phyloP scores from a whole-genome alignment of 1,139 yeast species.

The Hyphopichia burtonii region DNA sequence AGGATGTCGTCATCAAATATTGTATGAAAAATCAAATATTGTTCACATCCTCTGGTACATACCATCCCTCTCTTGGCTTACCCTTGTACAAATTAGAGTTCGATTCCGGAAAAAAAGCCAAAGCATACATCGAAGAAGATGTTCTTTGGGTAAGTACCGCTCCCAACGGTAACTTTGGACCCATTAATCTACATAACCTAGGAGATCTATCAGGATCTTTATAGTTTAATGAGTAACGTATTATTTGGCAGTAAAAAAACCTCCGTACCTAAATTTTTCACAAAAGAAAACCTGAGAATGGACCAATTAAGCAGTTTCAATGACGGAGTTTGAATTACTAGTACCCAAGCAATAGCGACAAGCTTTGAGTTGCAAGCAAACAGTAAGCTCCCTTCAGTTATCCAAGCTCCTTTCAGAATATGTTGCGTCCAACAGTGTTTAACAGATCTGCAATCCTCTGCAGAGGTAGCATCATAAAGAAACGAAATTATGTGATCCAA shows the following conservation, averaged over 20 bases:
- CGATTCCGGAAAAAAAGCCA: constrained; percentile 8
- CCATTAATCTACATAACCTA: constrained; percentile 22
- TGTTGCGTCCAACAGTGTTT: background rate
- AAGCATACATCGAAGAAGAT: constrained; percentile 32
- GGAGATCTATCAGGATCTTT: constrained; percentile 2
- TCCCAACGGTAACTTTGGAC: constrained; percentile 15
- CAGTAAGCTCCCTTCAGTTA: no score
- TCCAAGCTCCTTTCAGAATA: no score
- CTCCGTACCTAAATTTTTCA: no score
- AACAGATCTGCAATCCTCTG: background rate
- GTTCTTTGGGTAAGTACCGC: constrained; percentile 26
- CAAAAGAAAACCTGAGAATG: no score
- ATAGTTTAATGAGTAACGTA: constrained; percentile 1
- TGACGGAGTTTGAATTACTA: no score
- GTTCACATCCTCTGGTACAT: constrained; percentile 13
- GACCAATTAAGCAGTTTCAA: no score
- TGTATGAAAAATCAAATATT: constrained; percentile 28
- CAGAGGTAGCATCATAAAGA: background rate
- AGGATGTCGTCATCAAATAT: constrained; percentile 34
- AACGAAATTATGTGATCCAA: background rate
- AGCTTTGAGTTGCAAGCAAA: no score
- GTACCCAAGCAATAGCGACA: no score
- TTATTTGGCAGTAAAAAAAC: background rate
- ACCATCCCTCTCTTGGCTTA: constrained; percentile 21
- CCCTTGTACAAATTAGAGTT: constrained; percentile 20